Percentiles rank a stretch among this genome's conserved stretches.
Evolutionary conservation across 768 basidiomycete species (phyloP).

Genomic region (Rhizopogon salebrosus): DNA sequence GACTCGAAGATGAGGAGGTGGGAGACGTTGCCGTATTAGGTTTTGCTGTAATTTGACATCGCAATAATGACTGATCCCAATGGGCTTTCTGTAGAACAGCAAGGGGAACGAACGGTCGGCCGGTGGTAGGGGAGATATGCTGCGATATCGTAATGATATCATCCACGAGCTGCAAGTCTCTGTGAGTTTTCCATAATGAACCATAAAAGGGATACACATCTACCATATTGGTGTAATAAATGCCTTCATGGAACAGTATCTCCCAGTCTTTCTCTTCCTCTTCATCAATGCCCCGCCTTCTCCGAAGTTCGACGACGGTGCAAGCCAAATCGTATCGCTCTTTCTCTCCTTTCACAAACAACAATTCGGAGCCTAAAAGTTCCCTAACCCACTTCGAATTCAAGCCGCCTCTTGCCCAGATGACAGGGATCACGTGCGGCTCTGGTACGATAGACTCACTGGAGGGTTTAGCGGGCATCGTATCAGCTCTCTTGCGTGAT

Average conservation of each 20-base stretch:
- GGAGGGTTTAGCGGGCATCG: conserved; percentile 17
- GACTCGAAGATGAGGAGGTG: conserved; percentile 31
- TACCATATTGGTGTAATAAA: conserved; percentile 88
- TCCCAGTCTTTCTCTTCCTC: conserved; percentile 70
- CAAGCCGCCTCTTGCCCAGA: conserved; percentile 77
- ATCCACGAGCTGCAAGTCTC: conserved; percentile 56
- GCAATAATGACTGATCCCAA: conserved; percentile 73
- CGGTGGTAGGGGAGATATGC: conserved; percentile 70
- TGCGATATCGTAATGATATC: conserved; percentile 70
- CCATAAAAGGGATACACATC: conserved; percentile 10
- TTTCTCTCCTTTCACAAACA: conserved; percentile 75
- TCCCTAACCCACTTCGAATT: conserved; percentile 70
- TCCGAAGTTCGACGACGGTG: conserved; percentile 68
- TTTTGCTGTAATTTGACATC: conserved; percentile 48
- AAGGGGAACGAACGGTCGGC: conserved; percentile 63
- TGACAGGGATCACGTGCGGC: conserved; percentile 35
- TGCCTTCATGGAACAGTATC: conserved; percentile 66
- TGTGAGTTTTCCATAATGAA: background rate
- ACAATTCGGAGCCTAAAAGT: conserved; percentile 68
- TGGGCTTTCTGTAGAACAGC: conserved; percentile 67
- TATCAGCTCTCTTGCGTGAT: conserved; percentile 25
- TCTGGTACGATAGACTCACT: conserved; percentile 10
- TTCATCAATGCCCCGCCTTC: conserved; percentile 45
- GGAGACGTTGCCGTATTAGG: conserved; percentile 12
- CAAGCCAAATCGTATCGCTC: conserved; percentile 78